phyloP scores from a whole-genome alignment of 2,329 filamentous ascomycete genomes.

The Fusarium sp. region DNA sequence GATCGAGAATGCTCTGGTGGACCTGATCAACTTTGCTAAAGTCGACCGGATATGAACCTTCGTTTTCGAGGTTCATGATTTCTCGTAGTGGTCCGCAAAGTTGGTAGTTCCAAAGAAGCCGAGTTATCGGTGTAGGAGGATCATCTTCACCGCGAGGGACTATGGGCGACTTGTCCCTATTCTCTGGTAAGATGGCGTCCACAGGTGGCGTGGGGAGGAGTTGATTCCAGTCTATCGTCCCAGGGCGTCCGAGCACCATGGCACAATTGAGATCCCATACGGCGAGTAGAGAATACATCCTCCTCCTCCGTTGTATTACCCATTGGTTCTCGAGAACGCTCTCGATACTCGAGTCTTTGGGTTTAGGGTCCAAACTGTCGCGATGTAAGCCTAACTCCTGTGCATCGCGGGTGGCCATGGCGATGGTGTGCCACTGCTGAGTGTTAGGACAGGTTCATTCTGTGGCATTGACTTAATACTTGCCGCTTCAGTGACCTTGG shows the following conservation, averaged over 20 bases:
- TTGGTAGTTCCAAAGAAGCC: slow-evolving; percentile 63
- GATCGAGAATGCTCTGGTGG: slow-evolving; percentile 62
- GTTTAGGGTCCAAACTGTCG: slow-evolving; percentile 63
- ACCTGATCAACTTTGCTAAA: slow-evolving; percentile 65
- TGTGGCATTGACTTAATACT: slow-evolving; percentile 1
- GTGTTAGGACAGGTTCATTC: neutral
- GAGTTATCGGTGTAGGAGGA: slow-evolving; percentile 68
- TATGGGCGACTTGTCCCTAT: slow-evolving; percentile 61
- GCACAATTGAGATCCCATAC: slow-evolving; percentile 65
- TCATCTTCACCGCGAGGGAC: slow-evolving; percentile 61
- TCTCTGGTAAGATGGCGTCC: slow-evolving; percentile 63
- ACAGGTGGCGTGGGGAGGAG: slow-evolving; percentile 63
- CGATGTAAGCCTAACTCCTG: slow-evolving; percentile 72
- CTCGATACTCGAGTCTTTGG: slow-evolving; percentile 58
- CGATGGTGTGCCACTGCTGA: slow-evolving; percentile 66
- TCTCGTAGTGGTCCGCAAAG: slow-evolving; percentile 62
- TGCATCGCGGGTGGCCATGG: slow-evolving; percentile 69
- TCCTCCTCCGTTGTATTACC: slow-evolving; percentile 66
- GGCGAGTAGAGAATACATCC: slow-evolving; percentile 67
- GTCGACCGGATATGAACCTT: slow-evolving; percentile 66
- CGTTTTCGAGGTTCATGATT: slow-evolving; percentile 67
- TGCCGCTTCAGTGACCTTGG: slow-evolving; percentile 68
- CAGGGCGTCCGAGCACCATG: slow-evolving; percentile 66
- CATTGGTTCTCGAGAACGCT: slow-evolving; percentile 68
- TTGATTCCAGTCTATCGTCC: slow-evolving; percentile 64